Base-by-base conservation (phyloP, 208 protist species). In the Eutreptiella sp. region DNA sequence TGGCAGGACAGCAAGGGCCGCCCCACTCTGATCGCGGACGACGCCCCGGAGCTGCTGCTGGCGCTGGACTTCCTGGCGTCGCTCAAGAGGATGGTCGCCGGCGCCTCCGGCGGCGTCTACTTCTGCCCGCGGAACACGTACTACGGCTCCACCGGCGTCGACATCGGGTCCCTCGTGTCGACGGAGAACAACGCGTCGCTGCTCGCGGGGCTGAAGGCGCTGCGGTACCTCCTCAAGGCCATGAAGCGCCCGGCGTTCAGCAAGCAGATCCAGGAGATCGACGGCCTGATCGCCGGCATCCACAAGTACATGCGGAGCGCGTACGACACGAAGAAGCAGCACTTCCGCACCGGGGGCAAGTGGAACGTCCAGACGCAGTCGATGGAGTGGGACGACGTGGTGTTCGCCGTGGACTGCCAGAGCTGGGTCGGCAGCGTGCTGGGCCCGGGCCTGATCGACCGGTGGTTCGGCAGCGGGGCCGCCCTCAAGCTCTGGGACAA, bases 401-500 rank as follows among this genome's bases (percentile, higher is more conserved):
- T 32, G 24, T 66, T 66, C 54, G 60, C 60, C 4, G 52, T 66
- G 9, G 60, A 66, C 29, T 66, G 60, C 60, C 60, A 66, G 52
- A 66, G 54, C 5, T 66, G 60, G 60, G 50, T 66, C 19, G 21
- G 33, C 19, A 46, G 54, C 4, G 52, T 63, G 7, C 48, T 66
- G 14, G 60, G 60, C 21, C 11, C 53, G 9, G 4, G 9, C n/a
- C 43, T 5, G 9, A 66, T 66, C 27, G 60, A 66, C 52, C 27
- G 11, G 14, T 14, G 14, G 23, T 63, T 67, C 55, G 60, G 60
- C 35, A 9, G 19, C 23, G 5, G 26, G 7, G 31, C 60, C 21
- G 32, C 60, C 4, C 9, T 52, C n/a, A 48, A 46, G 33, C 50
- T 66, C 11, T 66, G 60, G 60, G 7, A 48, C 4, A 66, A 4